Percentiles rank a stretch among this genome's conserved stretches.
phyloP scores from a whole-genome alignment of 768 basidiomycete genomes.

The Tremella yokohamensis region DNA sequence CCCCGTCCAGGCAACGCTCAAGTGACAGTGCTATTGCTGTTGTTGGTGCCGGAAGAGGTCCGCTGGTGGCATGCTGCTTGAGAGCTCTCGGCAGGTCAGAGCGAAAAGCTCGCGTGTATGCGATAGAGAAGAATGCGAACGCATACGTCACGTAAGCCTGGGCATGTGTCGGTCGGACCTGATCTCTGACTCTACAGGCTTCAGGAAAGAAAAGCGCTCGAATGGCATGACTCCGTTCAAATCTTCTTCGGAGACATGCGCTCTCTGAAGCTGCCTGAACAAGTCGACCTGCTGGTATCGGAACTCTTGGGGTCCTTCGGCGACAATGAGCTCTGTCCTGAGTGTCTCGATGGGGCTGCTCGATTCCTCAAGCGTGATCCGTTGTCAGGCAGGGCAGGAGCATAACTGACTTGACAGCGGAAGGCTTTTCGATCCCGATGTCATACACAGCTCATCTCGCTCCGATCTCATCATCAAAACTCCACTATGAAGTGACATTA shows the following conservation, averaged over 20 bases:
- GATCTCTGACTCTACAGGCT: conserved; percentile 57
- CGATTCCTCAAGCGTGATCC: conserved; percentile 82
- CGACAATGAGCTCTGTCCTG: conserved; percentile 96
- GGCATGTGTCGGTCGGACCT: conserved; percentile 1
- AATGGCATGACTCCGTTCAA: conserved; percentile 78
- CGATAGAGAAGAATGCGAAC: conserved; percentile 94
- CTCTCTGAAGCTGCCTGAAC: conserved; percentile 71
- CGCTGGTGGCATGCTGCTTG: conserved; percentile 80
- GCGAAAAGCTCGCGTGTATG: conserved; percentile 68
- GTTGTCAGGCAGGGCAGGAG: conserved; percentile 3
- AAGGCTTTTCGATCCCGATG: conserved; percentile 91
- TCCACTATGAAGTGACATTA: conserved; percentile 74
- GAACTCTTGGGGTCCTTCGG: conserved; percentile 96
- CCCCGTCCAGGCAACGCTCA: not conserved
- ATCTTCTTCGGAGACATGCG: conserved; percentile 97
- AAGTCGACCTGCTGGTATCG: conserved; percentile 88
- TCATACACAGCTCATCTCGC: conserved; percentile 94
- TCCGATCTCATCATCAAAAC: conserved; percentile 87
- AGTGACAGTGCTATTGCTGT: conserved; percentile 73
- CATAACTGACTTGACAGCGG: conserved; percentile 59
- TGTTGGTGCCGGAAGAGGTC: conserved; percentile 92
- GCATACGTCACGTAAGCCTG: conserved; percentile 88
- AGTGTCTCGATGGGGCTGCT: conserved; percentile 94
- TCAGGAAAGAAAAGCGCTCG: conserved; percentile 71
- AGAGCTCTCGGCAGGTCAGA: conserved; percentile 67